phyloP scores from a whole-genome alignment of 2,329 filamentous ascomycete species.

The Alternaria triticina region DNA sequence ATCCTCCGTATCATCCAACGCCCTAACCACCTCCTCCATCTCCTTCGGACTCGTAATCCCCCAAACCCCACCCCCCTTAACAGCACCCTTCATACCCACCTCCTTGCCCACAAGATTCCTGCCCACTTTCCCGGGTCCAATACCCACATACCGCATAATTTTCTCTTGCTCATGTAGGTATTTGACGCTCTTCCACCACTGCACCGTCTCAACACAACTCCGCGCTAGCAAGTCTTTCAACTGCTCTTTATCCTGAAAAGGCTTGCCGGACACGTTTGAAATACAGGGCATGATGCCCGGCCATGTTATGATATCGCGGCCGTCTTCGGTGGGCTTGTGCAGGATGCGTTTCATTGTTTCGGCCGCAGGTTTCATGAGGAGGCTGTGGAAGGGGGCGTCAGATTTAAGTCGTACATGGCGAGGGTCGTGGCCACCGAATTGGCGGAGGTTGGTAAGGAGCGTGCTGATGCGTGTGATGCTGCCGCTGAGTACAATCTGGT shows the following conservation, averaged over 20 bases:
- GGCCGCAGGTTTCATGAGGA: slow-evolving; percentile 86
- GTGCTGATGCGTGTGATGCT: slow-evolving; percentile 82
- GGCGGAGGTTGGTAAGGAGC: slow-evolving; percentile 81
- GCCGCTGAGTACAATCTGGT: slow-evolving; percentile 93
- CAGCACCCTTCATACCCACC: slow-evolving; percentile 82
- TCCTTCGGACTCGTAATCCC: slow-evolving; percentile 79
- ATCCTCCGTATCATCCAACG: slow-evolving; percentile 55
- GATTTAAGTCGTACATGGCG: slow-evolving; percentile 84
- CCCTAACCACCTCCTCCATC: slow-evolving; percentile 54
- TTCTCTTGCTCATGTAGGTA: slow-evolving; percentile 85
- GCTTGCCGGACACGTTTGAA: slow-evolving; percentile 83
- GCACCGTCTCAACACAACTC: slow-evolving; percentile 88
- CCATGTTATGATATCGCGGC: slow-evolving; percentile 73
- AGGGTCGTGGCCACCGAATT: slow-evolving; percentile 91
- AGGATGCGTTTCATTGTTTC: slow-evolving; percentile 74
- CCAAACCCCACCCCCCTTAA: slow-evolving; percentile 93
- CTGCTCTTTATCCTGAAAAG: slow-evolving; percentile 75
- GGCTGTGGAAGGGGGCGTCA: slow-evolving; percentile 89
- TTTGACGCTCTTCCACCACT: slow-evolving; percentile 92
- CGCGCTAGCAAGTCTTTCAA: slow-evolving; percentile 80
- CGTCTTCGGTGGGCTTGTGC: slow-evolving; percentile 61
- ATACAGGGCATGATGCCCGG: slow-evolving; percentile 78
- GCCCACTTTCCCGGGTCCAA: slow-evolving; percentile 92
- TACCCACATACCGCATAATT: slow-evolving; percentile 85
- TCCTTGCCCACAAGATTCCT: slow-evolving; percentile 94